Evolutionary conservation across 768 basidiomycete genomes (phyloP).

Genomic region (Amanita polypyramis): DNA sequence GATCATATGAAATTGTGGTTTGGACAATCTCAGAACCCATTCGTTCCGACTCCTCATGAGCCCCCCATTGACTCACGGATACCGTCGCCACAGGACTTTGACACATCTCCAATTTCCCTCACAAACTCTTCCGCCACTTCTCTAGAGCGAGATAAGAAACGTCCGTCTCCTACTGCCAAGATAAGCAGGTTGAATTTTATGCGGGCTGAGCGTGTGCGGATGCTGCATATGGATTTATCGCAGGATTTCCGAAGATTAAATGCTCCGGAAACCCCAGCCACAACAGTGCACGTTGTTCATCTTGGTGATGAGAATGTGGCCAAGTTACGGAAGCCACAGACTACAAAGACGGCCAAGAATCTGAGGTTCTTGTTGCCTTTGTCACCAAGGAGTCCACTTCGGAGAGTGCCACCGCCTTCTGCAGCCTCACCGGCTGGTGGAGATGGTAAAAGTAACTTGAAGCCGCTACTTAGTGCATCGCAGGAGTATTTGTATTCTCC

Average conservation of each 20-base stretch:
- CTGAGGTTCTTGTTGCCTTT: slow-evolving; percentile 5
- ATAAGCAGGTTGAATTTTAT: background rate
- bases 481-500: background rate
- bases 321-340: slow-evolving; percentile 1
- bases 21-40: background rate
- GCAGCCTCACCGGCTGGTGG: background rate
- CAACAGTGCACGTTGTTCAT: background rate
- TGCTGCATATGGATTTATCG: slow-evolving; percentile 5
- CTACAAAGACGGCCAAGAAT: background rate
- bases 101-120: background rate
- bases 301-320: background rate
- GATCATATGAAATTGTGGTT: background rate
- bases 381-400: background rate
- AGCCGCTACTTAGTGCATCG: background rate
- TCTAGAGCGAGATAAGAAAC: background rate
- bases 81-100: background rate
- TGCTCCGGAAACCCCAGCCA: background rate
- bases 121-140: background rate
- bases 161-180: background rate
- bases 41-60: background rate
- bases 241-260: background rate
- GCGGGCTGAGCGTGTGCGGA: background rate
- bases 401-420: slow-evolving; percentile 1
- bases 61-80: background rate
- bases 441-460: background rate